A percentile compares a stretch with the other conserved stretches of the same genome.
phyloP scores from a whole-genome alignment of 192 early-diverging fungal genomes.

The Podila clonocystis region DNA sequence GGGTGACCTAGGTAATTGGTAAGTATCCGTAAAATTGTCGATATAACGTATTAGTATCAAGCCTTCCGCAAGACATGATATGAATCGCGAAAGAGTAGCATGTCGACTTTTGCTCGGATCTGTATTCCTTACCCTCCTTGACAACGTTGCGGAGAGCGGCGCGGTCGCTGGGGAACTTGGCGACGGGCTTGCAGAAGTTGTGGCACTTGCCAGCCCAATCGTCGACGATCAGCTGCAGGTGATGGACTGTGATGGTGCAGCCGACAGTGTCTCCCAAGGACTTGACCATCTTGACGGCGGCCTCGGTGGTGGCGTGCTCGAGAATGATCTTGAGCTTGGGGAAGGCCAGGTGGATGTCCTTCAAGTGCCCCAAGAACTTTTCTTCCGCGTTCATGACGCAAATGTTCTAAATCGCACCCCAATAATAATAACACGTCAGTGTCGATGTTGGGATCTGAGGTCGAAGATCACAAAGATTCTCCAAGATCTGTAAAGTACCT shows the following conservation, averaged over 20 bases:
- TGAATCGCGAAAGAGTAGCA: too few species aligned
- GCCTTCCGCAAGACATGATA: neutral
- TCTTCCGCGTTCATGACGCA: conserved; percentile 98
- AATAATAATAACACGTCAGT: neutral
- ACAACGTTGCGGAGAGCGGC: conserved; percentile 86
- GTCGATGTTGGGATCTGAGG: neutral
- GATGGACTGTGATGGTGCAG: conserved; percentile 96
- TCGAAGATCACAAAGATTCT: too few species aligned
- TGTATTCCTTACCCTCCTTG: conserved; percentile 63
- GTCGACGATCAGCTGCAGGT: conserved; percentile 90
- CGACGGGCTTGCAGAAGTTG: conserved; percentile 99
- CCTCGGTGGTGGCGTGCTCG: conserved; percentile 96
- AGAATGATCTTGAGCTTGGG: conserved; percentile 95
- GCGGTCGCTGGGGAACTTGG: conserved; percentile 94
- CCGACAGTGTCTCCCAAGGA: conserved; percentile 91
- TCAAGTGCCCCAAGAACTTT: conserved; percentile 85
- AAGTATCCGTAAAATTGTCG: too few species aligned
- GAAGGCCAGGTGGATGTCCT: conserved; percentile 88
- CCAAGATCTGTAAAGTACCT: conserved; percentile 47
- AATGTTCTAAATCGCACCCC: conserved; percentile 64
- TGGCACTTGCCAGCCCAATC: conserved; percentile 99
- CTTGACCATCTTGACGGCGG: conserved; percentile 92
- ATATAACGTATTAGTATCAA: neutral
- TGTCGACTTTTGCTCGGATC: neutral
- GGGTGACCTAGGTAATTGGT: conserved; percentile 71